A percentile compares a stretch with the other conserved stretches of the same genome.
These are phyloP conservation scores for Thelonectria discophora DNA, from an alignment of 2,329 filamentous ascomycete species.

Conservation along the genomic window DNA sequence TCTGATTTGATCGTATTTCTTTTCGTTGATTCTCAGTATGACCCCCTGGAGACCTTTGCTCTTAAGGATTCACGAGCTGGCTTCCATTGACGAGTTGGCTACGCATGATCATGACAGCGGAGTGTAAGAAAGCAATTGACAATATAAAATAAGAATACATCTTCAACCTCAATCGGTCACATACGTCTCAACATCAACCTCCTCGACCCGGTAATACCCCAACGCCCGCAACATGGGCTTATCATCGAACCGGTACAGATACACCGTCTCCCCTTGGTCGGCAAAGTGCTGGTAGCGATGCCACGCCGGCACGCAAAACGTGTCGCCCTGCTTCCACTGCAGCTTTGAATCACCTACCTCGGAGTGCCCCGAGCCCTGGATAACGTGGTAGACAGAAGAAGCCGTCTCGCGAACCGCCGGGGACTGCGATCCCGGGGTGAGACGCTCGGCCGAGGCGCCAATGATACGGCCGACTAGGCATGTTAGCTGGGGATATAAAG, in stretches of 20 bases:
- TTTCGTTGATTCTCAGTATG: too few species aligned
- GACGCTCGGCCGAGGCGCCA: conserved; percentile 56
- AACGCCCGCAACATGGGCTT: conserved; percentile 62
- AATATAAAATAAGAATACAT: too few species aligned
- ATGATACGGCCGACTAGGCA: conserved; percentile 49
- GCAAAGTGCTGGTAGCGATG: conserved; percentile 59
- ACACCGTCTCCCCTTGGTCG: conserved; percentile 47
- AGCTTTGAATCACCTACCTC: conserved; percentile 50
- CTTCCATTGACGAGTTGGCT: too few species aligned
- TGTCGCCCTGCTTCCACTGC: conserved; percentile 60
- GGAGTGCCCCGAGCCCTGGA: conserved; percentile 55
- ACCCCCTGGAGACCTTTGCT: too few species aligned
- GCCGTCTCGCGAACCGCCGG: conserved; percentile 56
- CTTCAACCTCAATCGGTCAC: too few species aligned
- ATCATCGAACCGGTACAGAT: conserved; percentile 64
- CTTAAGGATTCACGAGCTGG: too few species aligned
- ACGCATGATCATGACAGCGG: too few species aligned
- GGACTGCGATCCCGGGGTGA: conserved; percentile 50
- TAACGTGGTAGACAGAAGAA: conserved; percentile 63
- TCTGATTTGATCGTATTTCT: too few species aligned
- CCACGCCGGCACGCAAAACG: conserved; percentile 64
- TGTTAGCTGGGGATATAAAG: neutral
- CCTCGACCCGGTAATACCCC: conserved; percentile 53
- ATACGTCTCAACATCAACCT: conserved; percentile 25
- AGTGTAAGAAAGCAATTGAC: too few species aligned